phyloP scores from a whole-genome alignment of 2,329 filamentous ascomycete genomes.

The Ophiostoma ulmi region DNA sequence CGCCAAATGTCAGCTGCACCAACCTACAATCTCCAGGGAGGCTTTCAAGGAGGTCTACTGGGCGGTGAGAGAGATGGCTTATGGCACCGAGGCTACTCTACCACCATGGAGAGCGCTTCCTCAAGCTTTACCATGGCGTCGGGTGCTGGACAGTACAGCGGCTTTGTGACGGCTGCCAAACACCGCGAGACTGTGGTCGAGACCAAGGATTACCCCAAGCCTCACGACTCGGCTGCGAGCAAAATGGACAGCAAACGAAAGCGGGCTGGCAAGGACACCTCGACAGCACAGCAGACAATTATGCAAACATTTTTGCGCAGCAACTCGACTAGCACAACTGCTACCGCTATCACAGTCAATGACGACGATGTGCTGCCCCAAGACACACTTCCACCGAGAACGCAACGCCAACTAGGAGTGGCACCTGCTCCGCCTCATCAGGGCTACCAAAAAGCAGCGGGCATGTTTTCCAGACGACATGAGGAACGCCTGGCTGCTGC shows the following conservation, averaged over 20 bases:
- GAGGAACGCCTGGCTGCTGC: background rate
- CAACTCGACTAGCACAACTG: slow-evolving; percentile 7
- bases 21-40: slow-evolving; percentile 20
- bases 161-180: slow-evolving; percentile 58
- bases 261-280: background rate
- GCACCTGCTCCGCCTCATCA: background rate
- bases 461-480: slow-evolving; percentile 9
- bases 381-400: background rate
- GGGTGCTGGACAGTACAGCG: slow-evolving; percentile 39
- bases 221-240: slow-evolving; percentile 26
- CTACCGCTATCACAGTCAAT: background rate
- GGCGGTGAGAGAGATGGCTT: slow-evolving; percentile 27
- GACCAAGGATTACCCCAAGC: slow-evolving; percentile 34
- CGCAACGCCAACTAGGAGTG: background rate
- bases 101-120: slow-evolving; percentile 55
- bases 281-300: slow-evolving; percentile 21
- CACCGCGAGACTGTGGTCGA: slow-evolving; percentile 43
- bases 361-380: background rate
- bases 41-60: slow-evolving; percentile 28
- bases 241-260: slow-evolving; percentile 30
- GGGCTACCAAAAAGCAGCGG: slow-evolving; percentile 16
- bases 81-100: slow-evolving; percentile 46
- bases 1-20: slow-evolving; percentile 27
- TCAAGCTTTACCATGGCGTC: slow-evolving; percentile 53
- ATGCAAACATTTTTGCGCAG: slow-evolving; percentile 21